phyloP scores from a whole-genome alignment of 805 yeast species.

The Spathaspora gorwiae region DNA sequence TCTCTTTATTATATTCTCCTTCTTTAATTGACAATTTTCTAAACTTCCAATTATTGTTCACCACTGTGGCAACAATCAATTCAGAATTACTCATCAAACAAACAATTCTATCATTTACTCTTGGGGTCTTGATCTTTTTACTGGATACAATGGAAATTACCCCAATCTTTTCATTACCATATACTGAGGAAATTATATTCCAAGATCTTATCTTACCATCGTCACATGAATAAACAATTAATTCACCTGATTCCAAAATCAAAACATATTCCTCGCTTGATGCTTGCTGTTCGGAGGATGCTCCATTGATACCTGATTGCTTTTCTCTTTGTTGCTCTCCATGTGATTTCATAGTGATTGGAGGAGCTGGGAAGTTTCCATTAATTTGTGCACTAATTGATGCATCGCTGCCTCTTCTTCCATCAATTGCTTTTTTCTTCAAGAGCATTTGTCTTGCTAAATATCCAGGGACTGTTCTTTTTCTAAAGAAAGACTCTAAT shows the following conservation, averaged over 20 bases:
- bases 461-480: slow-evolving; percentile 47
- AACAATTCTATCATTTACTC: slow-evolving; percentile 70
- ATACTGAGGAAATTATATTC: slow-evolving; percentile 21
- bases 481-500: slow-evolving; percentile 58
- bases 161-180: slow-evolving; percentile 8
- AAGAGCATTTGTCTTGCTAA: slow-evolving; percentile 30
- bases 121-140: slow-evolving; percentile 58
- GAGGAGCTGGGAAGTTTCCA: slow-evolving; percentile 34
- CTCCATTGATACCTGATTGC: neutral
- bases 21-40: slow-evolving; percentile 46
- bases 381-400: slow-evolving; percentile 21
- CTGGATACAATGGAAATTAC: slow-evolving; percentile 40
- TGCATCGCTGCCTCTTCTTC: slow-evolving; percentile 30
- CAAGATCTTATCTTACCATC: slow-evolving; percentile 39
- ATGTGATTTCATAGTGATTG: slow-evolving; percentile 8
- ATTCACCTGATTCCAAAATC: slow-evolving; percentile 47
- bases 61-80: slow-evolving; percentile 56
- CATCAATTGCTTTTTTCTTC: slow-evolving; percentile 4
- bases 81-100: slow-evolving; percentile 42
- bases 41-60: slow-evolving; percentile 65
- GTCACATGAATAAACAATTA: slow-evolving; percentile 46
- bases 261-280: slow-evolving; percentile 47
- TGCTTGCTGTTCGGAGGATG: slow-evolving; percentile 7
- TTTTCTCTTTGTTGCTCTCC: slow-evolving; percentile 5
- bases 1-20: slow-evolving; percentile 38